Conservation (phyloP, 2,329 filamentous ascomycete species). For the Cladosporium velox region DNA sequence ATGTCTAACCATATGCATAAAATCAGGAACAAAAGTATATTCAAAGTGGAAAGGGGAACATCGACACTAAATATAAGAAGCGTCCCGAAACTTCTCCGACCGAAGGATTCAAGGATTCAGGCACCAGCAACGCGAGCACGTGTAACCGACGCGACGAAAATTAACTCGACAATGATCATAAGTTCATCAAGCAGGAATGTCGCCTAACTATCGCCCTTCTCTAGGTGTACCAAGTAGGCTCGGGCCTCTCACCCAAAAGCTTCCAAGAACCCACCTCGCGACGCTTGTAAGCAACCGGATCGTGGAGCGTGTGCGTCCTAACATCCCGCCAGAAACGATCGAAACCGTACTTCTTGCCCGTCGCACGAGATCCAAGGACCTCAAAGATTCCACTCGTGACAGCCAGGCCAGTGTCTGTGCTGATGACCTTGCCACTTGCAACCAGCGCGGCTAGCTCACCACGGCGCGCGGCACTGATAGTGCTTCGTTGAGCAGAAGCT, state of each 20-base stretch:
- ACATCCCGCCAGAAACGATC: constrained; percentile 69
- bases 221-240: constrained; percentile 64
- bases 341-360: constrained; percentile 59
- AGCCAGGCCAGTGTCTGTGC: constrained; percentile 60
- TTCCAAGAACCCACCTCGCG: constrained; percentile 61
- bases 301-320: constrained; percentile 66
- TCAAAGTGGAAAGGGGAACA: background rate
- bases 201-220: background rate
- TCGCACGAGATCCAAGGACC: constrained; percentile 61
- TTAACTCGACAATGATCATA: background rate
- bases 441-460: constrained; percentile 65
- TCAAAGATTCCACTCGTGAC: constrained; percentile 66
- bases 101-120: background rate
- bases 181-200: background rate
- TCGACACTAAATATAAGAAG: background rate
- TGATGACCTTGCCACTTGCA: constrained; percentile 63
- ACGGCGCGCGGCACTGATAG: constrained; percentile 54
- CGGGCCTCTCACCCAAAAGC: constrained; percentile 58
- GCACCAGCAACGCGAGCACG: background rate
- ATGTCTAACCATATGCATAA: background rate
- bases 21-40: background rate
- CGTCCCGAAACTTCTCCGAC: background rate
- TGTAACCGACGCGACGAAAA: background rate
- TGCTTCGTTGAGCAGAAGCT: constrained; percentile 37
- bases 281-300: constrained; percentile 69